Percentiles rank a stretch among this genome's conserved stretches.
Conservation (phyloP, 2,329 filamentous ascomycete species). For the Ceratocystiopsis brevicomis region DNA sequence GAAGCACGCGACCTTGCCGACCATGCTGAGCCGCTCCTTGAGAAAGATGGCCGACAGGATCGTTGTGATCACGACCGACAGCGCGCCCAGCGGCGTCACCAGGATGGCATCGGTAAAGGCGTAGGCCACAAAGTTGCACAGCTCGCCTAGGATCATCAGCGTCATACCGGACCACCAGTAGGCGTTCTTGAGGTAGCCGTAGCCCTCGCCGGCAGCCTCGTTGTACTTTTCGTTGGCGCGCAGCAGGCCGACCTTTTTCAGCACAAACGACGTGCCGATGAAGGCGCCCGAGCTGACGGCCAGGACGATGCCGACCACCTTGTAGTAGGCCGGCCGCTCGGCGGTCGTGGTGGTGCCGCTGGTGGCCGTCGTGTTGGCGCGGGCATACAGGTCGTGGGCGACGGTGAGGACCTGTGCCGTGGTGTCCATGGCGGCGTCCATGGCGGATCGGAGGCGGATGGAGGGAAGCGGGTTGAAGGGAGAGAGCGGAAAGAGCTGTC, state of each 20-base stretch:
- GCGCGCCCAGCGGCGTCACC: slow-evolving; percentile 76
- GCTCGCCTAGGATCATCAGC: slow-evolving; percentile 89
- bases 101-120: slow-evolving; percentile 92
- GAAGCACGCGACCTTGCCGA: slow-evolving; percentile 92
- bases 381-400: slow-evolving; percentile 24
- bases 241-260: slow-evolving; percentile 85
- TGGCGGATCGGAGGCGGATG: no score
- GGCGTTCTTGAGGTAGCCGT: slow-evolving; percentile 86
- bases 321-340: slow-evolving; percentile 41
- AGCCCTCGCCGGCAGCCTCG: slow-evolving; percentile 86
- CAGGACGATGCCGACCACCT: slow-evolving; percentile 68
- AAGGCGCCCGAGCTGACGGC: slow-evolving; percentile 78
- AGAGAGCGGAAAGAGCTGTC: no score
- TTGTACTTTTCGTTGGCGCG: slow-evolving; percentile 93
- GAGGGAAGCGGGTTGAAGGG: no score
- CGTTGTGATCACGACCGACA: slow-evolving; percentile 83
- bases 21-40: slow-evolving; percentile 85
- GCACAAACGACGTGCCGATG: slow-evolving; percentile 84
- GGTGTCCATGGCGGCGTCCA: slow-evolving; percentile 11
- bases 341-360: slow-evolving; percentile 5
- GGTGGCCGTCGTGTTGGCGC: slow-evolving; percentile 19
- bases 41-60: slow-evolving; percentile 85
- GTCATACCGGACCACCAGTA: slow-evolving; percentile 96
- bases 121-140: slow-evolving; percentile 95
- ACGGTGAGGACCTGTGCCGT: slow-evolving; percentile 12